Conservation (phyloP, 192 early-diverging fungal species). For the Podila horticola region DNA sequence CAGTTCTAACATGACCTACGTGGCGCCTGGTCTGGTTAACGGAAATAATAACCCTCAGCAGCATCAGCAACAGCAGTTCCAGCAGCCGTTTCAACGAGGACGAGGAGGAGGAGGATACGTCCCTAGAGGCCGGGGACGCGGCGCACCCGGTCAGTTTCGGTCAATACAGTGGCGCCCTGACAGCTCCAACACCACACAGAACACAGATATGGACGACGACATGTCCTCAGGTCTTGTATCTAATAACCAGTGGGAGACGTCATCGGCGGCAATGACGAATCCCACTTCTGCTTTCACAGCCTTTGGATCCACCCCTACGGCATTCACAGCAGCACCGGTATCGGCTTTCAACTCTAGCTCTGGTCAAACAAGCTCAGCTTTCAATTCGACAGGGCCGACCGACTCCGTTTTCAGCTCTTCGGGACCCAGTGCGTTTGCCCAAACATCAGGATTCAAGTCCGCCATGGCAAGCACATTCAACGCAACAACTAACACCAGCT, state of each 20-base stretch:
- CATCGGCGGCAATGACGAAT: background rate
- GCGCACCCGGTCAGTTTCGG: conserved; percentile 16
- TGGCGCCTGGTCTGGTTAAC: conserved; percentile 21
- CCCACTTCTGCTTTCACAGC: background rate
- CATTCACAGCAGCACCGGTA: background rate
- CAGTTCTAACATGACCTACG: conserved; percentile 30
- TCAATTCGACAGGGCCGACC: too few relatives aligned
- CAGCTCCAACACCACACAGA: conserved; percentile 8
- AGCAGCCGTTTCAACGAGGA: background rate
- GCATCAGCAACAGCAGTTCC: background rate
- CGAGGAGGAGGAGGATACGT: conserved; percentile 13
- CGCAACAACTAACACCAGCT: background rate
- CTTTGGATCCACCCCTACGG: background rate
- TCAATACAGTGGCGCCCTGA: conserved; percentile 31
- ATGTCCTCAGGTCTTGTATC: background rate
- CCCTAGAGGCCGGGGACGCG: conserved; percentile 2
- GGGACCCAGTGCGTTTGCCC: background rate
- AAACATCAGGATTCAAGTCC: background rate
- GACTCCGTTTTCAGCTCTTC: too few relatives aligned
- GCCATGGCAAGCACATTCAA: background rate
- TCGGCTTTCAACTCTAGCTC: background rate
- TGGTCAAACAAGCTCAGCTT: too few relatives aligned
- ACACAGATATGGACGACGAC: conserved; percentile 4
- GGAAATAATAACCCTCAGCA: background rate
- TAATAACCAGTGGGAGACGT: background rate